Evolutionary conservation across 441 rosid genomes (phyloP), one percentile per base, ranked within the genome.

Genomic region (Geranium incanum): DNA sequence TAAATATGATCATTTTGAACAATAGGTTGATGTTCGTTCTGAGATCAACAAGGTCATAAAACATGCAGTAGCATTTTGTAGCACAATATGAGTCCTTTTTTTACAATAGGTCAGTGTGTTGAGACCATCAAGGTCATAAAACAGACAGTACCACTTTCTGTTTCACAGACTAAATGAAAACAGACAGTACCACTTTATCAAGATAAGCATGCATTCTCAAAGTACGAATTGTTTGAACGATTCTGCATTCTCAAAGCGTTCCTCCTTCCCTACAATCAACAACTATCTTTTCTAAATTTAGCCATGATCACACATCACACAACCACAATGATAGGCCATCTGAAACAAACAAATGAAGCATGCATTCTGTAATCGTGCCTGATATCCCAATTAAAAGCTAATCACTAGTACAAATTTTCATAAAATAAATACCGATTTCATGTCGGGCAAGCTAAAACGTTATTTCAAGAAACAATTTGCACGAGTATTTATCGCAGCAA

Each of bases 161-260:
- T 21, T 23, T 12, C 36, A 60, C 36, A 28, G 33, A 28, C 33
- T 21, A 21, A 28, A 28, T 57, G 63, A n/a, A 57, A 16, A 57
- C 8, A 15, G 16, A 21, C 21, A 21, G 21, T 21, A 21, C 21
- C 21, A 21, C 21, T 5, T 55, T 13, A 16, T 57, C 21, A 62
- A n/a, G 59, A 50, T 48, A 48, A 48, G 15, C 57, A 50, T 50
- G 59, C 59, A 16, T 50, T 18, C 59, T 50, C 59, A 50, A 50
- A 50, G 59, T 3, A 50, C 15, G 59, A 50, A 50, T 13, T 19
- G 15, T 50, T n/a, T 13, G 59, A 50, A 50, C 59, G 15, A n/a
- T 18, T 50, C 59, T 50, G 15, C 18, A 28, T 50, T 50, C 59
- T 50, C 59, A 50, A 5, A n/a, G 59, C 6, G 18, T n/a, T 50